These are phyloP conservation scores for Obba rivulosa DNA, from an alignment of 768 basidiomycete genomes.

Conservation along the genomic window DNA sequence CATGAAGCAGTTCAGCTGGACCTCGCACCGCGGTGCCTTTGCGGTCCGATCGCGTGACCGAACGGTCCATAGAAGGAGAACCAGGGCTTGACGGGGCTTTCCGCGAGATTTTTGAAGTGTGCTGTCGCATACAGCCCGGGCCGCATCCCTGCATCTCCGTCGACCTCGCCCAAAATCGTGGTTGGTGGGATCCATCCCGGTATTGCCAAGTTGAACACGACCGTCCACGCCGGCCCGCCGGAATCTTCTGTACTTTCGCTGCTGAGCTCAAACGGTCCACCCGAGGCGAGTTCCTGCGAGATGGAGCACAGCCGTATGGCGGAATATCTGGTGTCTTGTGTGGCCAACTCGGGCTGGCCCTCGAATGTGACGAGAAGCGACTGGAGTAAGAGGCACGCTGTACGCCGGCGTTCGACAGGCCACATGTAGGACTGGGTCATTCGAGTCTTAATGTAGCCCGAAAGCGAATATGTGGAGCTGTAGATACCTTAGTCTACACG, in stretches of 20 bases:
- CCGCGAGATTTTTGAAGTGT: constrained; percentile 46
- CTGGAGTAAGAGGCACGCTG: constrained; percentile 51
- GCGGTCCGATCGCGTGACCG: constrained; percentile 37
- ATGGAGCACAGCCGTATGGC: constrained; percentile 63
- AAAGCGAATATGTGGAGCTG: constrained; percentile 84
- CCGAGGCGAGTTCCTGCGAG: constrained; percentile 54
- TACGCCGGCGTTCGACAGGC: constrained; percentile 48
- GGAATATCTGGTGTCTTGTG: constrained; percentile 60
- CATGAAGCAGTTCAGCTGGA: constrained; percentile 52
- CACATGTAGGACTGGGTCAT: constrained; percentile 48
- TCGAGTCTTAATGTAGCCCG: constrained; percentile 70
- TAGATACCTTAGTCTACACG: not conserved
- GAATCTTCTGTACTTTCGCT: constrained; percentile 61
- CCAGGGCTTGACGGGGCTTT: constrained; percentile 36
- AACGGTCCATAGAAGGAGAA: constrained; percentile 55
- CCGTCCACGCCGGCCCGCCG: constrained; percentile 56
- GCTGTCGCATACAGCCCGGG: constrained; percentile 69
- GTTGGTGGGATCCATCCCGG: constrained; percentile 86
- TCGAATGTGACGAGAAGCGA: constrained; percentile 78
- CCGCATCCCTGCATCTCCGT: constrained; percentile 44
- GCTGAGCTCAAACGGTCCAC: constrained; percentile 50
- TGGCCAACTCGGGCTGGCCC: constrained; percentile 75
- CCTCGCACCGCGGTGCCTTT: constrained; percentile 32
- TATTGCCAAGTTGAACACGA: constrained; percentile 76
- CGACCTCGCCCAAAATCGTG: constrained; percentile 34